phyloP scores from a whole-genome alignment of 2,329 filamentous ascomycete genomes.

The Drechslerella dactyloides region DNA sequence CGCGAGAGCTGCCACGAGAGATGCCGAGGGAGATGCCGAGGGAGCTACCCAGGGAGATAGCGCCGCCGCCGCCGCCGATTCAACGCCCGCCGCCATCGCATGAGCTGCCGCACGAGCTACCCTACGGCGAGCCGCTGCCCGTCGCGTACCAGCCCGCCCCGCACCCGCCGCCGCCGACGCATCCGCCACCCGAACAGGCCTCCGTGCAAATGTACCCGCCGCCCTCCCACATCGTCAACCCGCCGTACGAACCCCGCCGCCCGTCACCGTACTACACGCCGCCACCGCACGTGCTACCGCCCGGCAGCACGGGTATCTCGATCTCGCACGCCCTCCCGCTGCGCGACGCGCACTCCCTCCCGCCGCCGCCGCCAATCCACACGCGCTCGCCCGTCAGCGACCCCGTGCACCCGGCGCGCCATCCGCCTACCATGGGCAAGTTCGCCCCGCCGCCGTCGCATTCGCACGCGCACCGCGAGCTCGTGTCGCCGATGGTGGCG shows the following conservation, averaged over 20 bases:
- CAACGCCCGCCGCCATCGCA: constrained; percentile 19
- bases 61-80: constrained; percentile 1
- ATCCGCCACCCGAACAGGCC: constrained; percentile 51
- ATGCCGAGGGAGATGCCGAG: constrained; percentile 19
- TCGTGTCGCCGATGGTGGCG: constrained; percentile 21
- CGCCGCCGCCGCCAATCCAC: constrained; percentile 21
- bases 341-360: constrained; percentile 31
- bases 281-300: constrained; percentile 43
- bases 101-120: constrained; percentile 51
- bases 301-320: constrained; percentile 36
- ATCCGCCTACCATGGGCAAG: constrained; percentile 40
- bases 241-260: constrained; percentile 37
- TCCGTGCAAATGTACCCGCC: constrained; percentile 49
- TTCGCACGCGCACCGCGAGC: constrained; percentile 11
- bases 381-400: constrained; percentile 29
- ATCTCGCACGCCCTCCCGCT: constrained; percentile 38
- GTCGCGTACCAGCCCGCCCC: constrained; percentile 33
- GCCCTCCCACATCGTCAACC: constrained; percentile 30
- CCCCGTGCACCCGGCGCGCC: constrained; percentile 10
- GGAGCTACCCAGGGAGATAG: constrained; percentile 43
- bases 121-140: constrained; percentile 50
- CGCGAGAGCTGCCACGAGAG: constrained; percentile 30
- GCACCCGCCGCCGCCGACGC: constrained; percentile 37
- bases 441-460: constrained; percentile 39
- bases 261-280: constrained; percentile 44